Conservation (phyloP, 345 rosid species). For the Lepidium sativum region DNA sequence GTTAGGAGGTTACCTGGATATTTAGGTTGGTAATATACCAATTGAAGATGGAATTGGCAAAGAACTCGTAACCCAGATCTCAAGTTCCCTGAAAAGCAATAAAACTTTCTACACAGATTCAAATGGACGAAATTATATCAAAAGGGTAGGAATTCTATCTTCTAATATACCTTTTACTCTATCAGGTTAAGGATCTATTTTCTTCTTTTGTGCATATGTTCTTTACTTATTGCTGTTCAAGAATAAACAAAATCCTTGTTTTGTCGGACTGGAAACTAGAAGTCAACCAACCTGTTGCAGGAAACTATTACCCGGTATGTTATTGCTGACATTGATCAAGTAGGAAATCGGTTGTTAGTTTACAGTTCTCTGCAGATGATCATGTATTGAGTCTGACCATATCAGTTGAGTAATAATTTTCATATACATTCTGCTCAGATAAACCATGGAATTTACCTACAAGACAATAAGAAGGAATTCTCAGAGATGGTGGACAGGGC, state of each 20-base stretch:
- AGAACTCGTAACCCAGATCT: constrained; percentile 64
- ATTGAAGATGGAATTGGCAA: constrained; percentile 63
- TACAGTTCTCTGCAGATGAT: constrained; percentile 6
- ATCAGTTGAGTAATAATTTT: background rate
- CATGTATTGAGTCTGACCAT: constrained; percentile 7
- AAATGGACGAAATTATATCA: constrained; percentile 75
- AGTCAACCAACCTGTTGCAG: constrained; percentile 89
- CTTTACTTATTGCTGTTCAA: background rate
- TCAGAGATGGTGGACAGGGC: constrained; percentile 90
- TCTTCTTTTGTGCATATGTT: background rate
- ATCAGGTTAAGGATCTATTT: background rate
- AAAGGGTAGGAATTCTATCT: constrained; percentile 39
- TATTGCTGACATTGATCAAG: background rate
- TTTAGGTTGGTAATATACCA: constrained; percentile 68
- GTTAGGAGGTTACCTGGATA: background rate
- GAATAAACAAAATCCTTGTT: background rate
- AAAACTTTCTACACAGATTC: constrained; percentile 78
- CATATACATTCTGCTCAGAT: constrained; percentile 41
- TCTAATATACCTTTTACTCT: background rate
- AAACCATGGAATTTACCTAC: constrained; percentile 78
- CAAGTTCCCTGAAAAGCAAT: constrained; percentile 42
- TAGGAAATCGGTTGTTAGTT: background rate
- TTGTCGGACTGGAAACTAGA: constrained; percentile 79
- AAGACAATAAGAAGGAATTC: constrained; percentile 68
- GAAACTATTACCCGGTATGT: constrained; percentile 94